Conservation (phyloP, 352 stramenopile genomes). For the Pythium dissotocum region DNA sequence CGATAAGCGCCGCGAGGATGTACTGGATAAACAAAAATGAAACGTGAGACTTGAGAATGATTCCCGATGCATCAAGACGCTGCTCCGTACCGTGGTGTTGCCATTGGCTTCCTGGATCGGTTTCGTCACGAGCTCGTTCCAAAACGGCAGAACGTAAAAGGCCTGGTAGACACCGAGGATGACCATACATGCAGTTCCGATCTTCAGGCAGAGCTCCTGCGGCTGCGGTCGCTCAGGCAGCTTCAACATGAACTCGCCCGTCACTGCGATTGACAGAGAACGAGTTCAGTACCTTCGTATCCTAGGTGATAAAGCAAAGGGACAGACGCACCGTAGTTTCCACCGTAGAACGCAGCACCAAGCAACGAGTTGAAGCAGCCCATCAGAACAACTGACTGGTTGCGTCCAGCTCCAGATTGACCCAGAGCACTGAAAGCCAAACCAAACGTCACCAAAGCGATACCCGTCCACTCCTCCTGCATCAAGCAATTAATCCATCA, state of each 20-base stretch:
- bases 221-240: constrained; percentile 70
- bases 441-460: constrained; percentile 82
- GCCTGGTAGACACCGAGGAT: constrained; percentile 82
- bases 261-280: constrained; percentile 36
- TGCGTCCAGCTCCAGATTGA: constrained; percentile 58
- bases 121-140: constrained; percentile 74
- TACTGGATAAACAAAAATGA: constrained; percentile 21
- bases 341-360: constrained; percentile 79
- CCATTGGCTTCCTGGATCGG: constrained; percentile 76
- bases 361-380: constrained; percentile 83
- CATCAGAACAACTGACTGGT: constrained; percentile 79
- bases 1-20: constrained; percentile 64
- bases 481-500: neutral
- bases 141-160: constrained; percentile 77
- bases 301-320: neutral
- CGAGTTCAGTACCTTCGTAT: neutral
- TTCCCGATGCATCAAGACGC: too few species aligned
- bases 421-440: constrained; percentile 80
- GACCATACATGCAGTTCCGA: constrained; percentile 65
- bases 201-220: constrained; percentile 80
- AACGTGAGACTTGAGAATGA: neutral
- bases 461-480: constrained; percentile 79
- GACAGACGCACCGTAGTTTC: constrained; percentile 61
- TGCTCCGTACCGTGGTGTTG: constrained; percentile 38
- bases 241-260: constrained; percentile 82